These are phyloP conservation scores for Paecilomyces variotii DNA, from an alignment of 2,329 filamentous ascomycete genomes.

Conservation along the genomic window DNA sequence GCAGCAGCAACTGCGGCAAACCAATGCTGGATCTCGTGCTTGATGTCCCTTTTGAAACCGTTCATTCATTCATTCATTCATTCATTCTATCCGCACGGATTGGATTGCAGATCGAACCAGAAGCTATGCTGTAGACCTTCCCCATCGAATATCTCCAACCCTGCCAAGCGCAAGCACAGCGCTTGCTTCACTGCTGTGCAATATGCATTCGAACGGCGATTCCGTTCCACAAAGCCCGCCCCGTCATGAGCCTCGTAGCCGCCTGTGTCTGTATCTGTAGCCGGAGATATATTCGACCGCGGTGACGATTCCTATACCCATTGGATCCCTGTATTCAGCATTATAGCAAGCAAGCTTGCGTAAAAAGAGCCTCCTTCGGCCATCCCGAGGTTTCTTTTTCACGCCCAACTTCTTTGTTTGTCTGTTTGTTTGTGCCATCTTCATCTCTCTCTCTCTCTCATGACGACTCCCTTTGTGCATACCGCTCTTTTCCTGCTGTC, in stretches of 20 bases:
- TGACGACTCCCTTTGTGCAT: neutral
- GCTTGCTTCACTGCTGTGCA: neutral
- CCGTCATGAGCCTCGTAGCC: neutral
- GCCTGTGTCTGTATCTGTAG: neutral
- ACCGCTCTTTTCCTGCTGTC: neutral
- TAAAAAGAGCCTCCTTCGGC: neutral
- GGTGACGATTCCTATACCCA: neutral
- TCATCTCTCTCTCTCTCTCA: neutral
- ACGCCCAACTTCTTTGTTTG: no score
- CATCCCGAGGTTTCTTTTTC: neutral
- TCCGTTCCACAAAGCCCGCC: neutral
- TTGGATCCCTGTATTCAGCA: neutral
- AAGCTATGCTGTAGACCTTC: neutral
- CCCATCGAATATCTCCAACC: neutral
- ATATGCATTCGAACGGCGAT: neutral
- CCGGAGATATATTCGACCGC: neutral
- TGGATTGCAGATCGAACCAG: neutral
- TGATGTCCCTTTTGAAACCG: neutral
- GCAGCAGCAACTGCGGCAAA: neutral
- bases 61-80: neutral
- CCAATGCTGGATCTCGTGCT: neutral
- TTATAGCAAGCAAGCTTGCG: neutral
- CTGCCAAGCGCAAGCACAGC: neutral
- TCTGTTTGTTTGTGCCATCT: neutral
- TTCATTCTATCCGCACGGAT: neutral